Conservation (phyloP, 1,284 basidiomycete species). For the Cerrena zonata region DNA sequence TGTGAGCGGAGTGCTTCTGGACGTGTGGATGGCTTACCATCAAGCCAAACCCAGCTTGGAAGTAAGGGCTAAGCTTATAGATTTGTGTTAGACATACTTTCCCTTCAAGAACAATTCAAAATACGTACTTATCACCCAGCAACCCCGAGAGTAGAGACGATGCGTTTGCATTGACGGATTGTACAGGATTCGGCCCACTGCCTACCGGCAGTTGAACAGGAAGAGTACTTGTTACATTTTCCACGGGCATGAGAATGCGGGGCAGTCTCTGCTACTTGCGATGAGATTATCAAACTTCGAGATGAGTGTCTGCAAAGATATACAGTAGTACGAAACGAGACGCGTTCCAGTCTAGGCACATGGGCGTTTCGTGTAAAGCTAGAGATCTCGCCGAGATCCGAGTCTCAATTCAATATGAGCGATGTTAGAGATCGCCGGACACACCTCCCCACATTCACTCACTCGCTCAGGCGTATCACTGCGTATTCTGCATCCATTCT, state of each 20-base stretch:
- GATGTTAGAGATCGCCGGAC: too few species aligned
- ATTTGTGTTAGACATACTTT: conserved; percentile 3
- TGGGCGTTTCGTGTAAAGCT: too few species aligned
- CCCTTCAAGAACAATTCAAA: neutral
- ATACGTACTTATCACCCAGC: conserved; percentile 2
- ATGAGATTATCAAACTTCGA: too few species aligned
- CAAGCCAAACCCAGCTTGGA: conserved; percentile 91
- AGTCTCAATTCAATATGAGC: too few species aligned
- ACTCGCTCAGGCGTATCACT: too few species aligned
- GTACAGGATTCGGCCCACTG: neutral
- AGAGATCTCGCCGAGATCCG: too few species aligned
- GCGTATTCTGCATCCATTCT: too few species aligned
- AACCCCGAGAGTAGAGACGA: neutral
- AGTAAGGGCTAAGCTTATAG: conserved; percentile 71
- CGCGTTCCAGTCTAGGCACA: too few species aligned
- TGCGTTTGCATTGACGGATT: neutral
- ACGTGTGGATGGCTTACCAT: conserved; percentile 57
- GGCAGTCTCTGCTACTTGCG: neutral
- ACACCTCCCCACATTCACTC: too few species aligned
- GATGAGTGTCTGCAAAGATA: too few species aligned
- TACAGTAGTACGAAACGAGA: too few species aligned
- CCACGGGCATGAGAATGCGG: neutral
- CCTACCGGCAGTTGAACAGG: neutral
- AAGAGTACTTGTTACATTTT: neutral
- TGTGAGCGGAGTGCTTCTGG: conserved; percentile 4